Evolutionary conservation across 306 rosid genomes (phyloP).

Genomic region (Prunus padus): DNA sequence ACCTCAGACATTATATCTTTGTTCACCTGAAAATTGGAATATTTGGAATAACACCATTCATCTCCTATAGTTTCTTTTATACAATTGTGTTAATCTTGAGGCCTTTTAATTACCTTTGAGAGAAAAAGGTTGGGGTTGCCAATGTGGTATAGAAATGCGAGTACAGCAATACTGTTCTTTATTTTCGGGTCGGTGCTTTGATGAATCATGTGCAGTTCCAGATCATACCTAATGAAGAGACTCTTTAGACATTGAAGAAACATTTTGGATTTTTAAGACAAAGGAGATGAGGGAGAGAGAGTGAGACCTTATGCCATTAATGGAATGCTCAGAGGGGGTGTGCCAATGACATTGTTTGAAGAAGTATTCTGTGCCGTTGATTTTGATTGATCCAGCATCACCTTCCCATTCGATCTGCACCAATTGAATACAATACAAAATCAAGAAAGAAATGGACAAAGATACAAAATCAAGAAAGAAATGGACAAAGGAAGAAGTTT

Average conservation of each 20-base stretch:
- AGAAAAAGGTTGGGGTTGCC: conserved; percentile 34
- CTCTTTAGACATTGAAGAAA: background rate
- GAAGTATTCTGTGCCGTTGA: conserved; percentile 22
- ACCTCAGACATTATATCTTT: conserved; percentile 13
- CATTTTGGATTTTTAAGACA: background rate
- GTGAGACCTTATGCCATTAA: conserved; percentile 34
- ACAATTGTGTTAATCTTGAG: background rate
- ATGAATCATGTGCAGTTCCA: conserved; percentile 48
- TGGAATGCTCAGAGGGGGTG: conserved; percentile 38
- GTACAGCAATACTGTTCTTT: conserved; percentile 26
- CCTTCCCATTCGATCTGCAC: conserved; percentile 39
- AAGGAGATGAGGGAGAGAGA: background rate
- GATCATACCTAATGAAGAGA: conserved; percentile 16
- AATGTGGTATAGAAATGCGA: conserved; percentile 25
- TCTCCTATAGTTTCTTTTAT: background rate
- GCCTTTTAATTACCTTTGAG: conserved; percentile 20
- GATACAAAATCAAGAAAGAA: background rate
- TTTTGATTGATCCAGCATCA: conserved; percentile 35
- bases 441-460: background rate
- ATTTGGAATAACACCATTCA: background rate
- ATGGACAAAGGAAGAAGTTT: no score
- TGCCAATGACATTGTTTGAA: conserved; percentile 43
- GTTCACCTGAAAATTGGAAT: conserved; percentile 20
- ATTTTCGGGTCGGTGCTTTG: background rate
- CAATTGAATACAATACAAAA: background rate